These are phyloP conservation scores for Nannochloris sp. DNA, from an alignment of 139 green algal species.

Conservation along the genomic window DNA sequence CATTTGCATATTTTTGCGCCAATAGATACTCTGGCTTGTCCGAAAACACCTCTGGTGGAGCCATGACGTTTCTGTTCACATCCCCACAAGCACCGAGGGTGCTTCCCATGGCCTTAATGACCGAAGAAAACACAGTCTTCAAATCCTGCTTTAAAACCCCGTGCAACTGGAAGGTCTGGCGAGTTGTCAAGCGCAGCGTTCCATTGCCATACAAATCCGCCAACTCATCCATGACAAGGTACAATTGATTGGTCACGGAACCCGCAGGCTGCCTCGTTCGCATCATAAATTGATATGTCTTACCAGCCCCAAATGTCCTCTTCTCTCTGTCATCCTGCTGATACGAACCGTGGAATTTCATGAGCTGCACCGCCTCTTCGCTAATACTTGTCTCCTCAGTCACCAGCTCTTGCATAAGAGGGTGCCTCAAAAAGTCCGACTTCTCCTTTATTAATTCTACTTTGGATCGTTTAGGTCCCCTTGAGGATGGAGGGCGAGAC, in stretches of 20 bases:
- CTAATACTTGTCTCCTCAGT: slow-evolving; percentile 71
- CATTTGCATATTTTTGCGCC: slow-evolving; percentile 41
- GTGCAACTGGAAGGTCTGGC: slow-evolving; percentile 98
- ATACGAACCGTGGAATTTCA: slow-evolving; percentile 99
- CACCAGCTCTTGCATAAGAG: slow-evolving; percentile 91
- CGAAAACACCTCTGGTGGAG: slow-evolving; percentile 60
- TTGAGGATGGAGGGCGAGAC: slow-evolving; percentile 52
- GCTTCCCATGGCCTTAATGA: slow-evolving; percentile 98
- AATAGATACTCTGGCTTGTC: slow-evolving; percentile 77
- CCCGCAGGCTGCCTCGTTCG: slow-evolving; percentile 86
- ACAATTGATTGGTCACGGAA: slow-evolving; percentile 88
- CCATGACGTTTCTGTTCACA: slow-evolving; percentile 95
- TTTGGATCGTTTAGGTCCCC: slow-evolving; percentile 60
- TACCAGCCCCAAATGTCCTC: slow-evolving; percentile 81
- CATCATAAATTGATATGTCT: slow-evolving; percentile 99
- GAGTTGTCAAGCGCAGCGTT: slow-evolving; percentile 93
- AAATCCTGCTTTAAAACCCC: slow-evolving; percentile 96
- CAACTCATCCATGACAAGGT: slow-evolving; percentile 97
- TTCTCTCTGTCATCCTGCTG: slow-evolving; percentile 95
- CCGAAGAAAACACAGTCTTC: slow-evolving; percentile 91
- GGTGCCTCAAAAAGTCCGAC: slow-evolving; percentile 90
- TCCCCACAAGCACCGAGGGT: slow-evolving; percentile 95
- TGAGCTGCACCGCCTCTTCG: slow-evolving; percentile 89
- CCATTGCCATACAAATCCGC: slow-evolving; percentile 96
- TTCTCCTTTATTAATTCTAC: slow-evolving; percentile 98